phyloP scores from a whole-genome alignment of 352 stramenopile genomes.

The Saprolegnia diclina region DNA sequence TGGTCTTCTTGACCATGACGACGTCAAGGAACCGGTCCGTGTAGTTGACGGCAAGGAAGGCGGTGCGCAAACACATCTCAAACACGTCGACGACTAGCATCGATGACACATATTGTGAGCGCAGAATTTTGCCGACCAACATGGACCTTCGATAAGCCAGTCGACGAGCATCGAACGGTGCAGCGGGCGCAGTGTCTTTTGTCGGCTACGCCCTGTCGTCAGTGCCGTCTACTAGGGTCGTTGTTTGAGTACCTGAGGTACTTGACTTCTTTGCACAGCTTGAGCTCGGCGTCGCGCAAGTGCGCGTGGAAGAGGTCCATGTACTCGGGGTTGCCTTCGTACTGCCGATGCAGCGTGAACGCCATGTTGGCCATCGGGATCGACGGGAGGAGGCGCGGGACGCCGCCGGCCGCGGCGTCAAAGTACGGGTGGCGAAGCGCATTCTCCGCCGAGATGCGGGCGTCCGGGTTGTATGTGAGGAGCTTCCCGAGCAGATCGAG shows the following conservation, averaged over 20 bases:
- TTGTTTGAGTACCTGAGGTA: slow-evolving; percentile 85
- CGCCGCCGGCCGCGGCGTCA: slow-evolving; percentile 30
- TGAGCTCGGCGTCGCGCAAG: slow-evolving; percentile 64
- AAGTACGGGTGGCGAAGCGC: slow-evolving; percentile 80
- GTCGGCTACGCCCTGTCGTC: slow-evolving; percentile 36
- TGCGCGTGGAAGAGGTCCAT: slow-evolving; percentile 76
- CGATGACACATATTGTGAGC: not conserved
- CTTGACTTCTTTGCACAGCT: slow-evolving; percentile 83
- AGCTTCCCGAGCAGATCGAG: slow-evolving; percentile 69
- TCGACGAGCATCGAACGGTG: slow-evolving; percentile 89
- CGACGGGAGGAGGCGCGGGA: slow-evolving; percentile 43
- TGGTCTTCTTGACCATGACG: slow-evolving; percentile 84
- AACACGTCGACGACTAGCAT: slow-evolving; percentile 88
- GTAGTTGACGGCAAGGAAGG: slow-evolving; percentile 88
- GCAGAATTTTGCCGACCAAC: slow-evolving; percentile 7
- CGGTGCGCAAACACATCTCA: slow-evolving; percentile 86
- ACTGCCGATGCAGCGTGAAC: slow-evolving; percentile 49
- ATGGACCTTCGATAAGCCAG: slow-evolving; percentile 85
- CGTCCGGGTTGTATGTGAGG: slow-evolving; percentile 63
- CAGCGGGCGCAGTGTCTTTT: slow-evolving; percentile 73
- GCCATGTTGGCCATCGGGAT: slow-evolving; percentile 77
- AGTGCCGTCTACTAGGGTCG: too few species aligned
- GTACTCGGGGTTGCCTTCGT: slow-evolving; percentile 49
- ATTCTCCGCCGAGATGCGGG: slow-evolving; percentile 75
- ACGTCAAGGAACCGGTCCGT: slow-evolving; percentile 85